Evolutionary conservation across 2,329 filamentous ascomycete species (phyloP), one percentile per base, ranked within the genome.

Genomic region (Aspergillus floridensis): DNA sequence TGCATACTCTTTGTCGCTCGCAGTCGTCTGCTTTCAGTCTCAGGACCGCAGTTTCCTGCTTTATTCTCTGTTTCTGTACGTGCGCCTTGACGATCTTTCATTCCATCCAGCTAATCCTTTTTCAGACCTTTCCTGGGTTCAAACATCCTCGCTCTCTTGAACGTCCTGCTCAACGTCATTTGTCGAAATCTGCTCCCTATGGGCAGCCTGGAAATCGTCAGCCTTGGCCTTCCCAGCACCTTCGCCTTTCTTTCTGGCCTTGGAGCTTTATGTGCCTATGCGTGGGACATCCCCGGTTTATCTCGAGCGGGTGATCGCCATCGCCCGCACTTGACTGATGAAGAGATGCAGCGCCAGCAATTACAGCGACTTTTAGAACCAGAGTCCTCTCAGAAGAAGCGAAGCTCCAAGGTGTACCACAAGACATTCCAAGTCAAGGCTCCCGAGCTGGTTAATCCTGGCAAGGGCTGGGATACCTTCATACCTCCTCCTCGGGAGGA

Each of bases 271-370:
- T 67, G 72, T 53, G 58, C 67, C 12, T 74, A 68, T 29, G 64
- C 61, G 22, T 65, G 63, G 52, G 61, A 47, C 22, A 55, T 57
- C 46, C 59, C 51, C 59, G 56, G 50, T 8, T 49, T 56, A 22
- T 57, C 57, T 31, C 63, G 48, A 14, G 49, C 44, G 41, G 58
- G 54, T 24, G 59, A 62, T 10, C 38, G 35, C n/a, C 52, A 55
- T 41, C 67, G 62, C 0, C 61, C 62, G 5, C 59, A 70, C 5
- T 58, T 75, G 46, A 74, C 69, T 3, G 72, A 74, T 22, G 76
- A 78, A 53, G 75, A 78, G 54, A 71, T 74, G 66, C 74, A 77
- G 56, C 73, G 76, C 35, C 72, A 71, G 38, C 73, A 78, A 54
- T 63, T 77, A 26, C 71, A 72, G 35, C 68, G 74, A 12, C 64